Conservation (phyloP, 345 rosid genomes). For the Xanthoceras sorbifolium region DNA sequence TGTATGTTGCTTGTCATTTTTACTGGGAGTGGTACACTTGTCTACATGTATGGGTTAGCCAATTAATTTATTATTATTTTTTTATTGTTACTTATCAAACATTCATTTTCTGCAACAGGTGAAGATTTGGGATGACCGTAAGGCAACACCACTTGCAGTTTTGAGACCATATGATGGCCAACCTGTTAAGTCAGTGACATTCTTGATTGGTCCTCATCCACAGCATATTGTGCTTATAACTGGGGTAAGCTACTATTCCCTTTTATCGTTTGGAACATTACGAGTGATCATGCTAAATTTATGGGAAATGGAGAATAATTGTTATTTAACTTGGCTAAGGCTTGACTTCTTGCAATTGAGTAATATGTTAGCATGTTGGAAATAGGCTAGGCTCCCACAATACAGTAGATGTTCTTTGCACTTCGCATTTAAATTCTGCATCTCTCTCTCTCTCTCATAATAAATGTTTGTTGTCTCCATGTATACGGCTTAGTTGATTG, state of each 20-base stretch:
- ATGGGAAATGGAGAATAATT: neutral
- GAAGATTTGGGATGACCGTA: constrained; percentile 77
- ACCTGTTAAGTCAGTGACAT: constrained; percentile 63
- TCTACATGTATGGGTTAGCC: neutral
- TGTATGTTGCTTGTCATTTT: constrained; percentile 1
- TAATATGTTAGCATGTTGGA: neutral
- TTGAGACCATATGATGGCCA: constrained; percentile 68
- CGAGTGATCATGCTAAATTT: constrained; percentile 6
- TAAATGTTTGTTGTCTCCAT: neutral
- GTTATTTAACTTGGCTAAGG: neutral
- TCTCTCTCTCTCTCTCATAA: neutral
- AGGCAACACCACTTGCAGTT: constrained; percentile 53
- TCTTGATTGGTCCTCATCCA: constrained; percentile 63
- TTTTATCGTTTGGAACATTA: neutral
- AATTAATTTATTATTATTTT: neutral
- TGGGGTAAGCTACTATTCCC: constrained; percentile 45
- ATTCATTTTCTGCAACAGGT: constrained; percentile 43
- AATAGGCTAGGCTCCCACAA: neutral
- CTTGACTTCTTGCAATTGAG: neutral
- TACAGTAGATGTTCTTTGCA: neutral
- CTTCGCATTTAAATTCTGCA: neutral
- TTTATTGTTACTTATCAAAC: constrained; percentile 12
- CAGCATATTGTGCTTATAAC: constrained; percentile 77
- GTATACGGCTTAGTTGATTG: neutral
- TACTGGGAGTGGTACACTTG: neutral